A percentile compares a stretch with the other conserved stretches of the same genome.
Conservation (phyloP, 2,329 filamentous ascomycete species). For the Pyrenophora teres region DNA sequence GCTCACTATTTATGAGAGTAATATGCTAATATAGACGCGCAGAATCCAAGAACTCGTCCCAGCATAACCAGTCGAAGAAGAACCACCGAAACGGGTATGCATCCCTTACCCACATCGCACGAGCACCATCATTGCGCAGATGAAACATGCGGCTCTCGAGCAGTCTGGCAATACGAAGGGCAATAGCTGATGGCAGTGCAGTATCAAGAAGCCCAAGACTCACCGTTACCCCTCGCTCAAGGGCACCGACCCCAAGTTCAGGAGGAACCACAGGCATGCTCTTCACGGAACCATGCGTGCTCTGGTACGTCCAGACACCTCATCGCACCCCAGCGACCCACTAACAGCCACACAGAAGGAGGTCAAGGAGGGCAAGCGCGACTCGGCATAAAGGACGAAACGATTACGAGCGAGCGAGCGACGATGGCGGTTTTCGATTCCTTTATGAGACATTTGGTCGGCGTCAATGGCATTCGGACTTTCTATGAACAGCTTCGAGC, state of each 20-base stretch:
- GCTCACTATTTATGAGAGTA: not conserved
- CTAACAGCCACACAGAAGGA: slow-evolving; percentile 74
- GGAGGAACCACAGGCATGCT: slow-evolving; percentile 99
- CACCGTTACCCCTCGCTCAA: slow-evolving; percentile 98
- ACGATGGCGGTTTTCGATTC: slow-evolving; percentile 45
- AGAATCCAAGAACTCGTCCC: slow-evolving; percentile 99
- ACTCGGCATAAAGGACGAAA: slow-evolving; percentile 69
- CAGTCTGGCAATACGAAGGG: slow-evolving; percentile 5
- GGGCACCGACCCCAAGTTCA: slow-evolving; percentile 99
- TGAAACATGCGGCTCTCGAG: not conserved
- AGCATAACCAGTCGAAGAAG: slow-evolving; percentile 98
- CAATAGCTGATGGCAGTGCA: slow-evolving; percentile 49
- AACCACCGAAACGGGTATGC: slow-evolving; percentile 98
- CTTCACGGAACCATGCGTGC: slow-evolving; percentile 98
- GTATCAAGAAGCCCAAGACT: slow-evolving; percentile 99
- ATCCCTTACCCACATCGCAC: slow-evolving; percentile 16
- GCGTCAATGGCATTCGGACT: slow-evolving; percentile 50
- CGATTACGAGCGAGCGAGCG: slow-evolving; percentile 39
- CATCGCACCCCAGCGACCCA: not conserved
- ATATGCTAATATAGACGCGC: slow-evolving; percentile 28
- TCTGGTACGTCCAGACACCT: slow-evolving; percentile 68
- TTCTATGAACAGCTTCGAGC: slow-evolving; percentile 44
- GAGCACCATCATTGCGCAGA: slow-evolving; percentile 13
- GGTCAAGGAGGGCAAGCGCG: slow-evolving; percentile 93
- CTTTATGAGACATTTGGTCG: slow-evolving; percentile 48